Percentiles rank a stretch among this genome's conserved stretches.
phyloP scores from a whole-genome alignment of 164 flowering plant genomes.

The Stephania cephalantha region DNA sequence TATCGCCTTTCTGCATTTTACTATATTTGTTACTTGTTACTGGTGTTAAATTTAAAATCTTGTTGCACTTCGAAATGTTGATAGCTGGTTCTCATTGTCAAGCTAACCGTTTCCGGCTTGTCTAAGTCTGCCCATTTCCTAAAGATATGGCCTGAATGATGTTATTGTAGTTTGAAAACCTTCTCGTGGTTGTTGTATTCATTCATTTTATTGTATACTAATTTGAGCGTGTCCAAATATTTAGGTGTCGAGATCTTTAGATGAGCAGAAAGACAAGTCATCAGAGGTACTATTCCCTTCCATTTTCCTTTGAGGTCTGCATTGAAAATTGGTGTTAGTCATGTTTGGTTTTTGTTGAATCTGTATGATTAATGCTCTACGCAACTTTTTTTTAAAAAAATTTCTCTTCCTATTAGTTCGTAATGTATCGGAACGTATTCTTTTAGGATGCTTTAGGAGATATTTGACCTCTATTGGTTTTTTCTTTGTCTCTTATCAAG shows the following conservation, averaged over 20 bases:
- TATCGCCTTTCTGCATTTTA: background rate
- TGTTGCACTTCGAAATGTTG: background rate
- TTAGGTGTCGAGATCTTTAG: slow-evolving; percentile 52
- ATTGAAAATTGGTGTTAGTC: slow-evolving; percentile 1
- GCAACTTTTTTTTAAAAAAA: background rate
- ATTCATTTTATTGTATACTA: background rate
- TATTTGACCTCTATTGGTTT: background rate
- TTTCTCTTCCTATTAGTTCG: background rate
- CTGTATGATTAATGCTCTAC: background rate
- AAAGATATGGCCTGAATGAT: background rate
- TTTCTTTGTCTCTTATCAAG: background rate
- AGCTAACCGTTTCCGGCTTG: background rate
- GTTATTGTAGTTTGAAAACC: background rate
- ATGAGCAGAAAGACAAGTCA: slow-evolving; percentile 42
- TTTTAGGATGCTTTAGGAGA: background rate
- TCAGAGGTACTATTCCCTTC: slow-evolving; percentile 36
- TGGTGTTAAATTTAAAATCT: background rate
- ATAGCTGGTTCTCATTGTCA: background rate
- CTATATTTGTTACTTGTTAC: background rate
- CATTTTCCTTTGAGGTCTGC: background rate
- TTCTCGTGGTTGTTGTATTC: background rate
- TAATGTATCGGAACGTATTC: background rate
- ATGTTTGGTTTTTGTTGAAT: background rate
- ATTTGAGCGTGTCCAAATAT: background rate
- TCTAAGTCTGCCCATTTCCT: background rate